A percentile compares a stretch with the other conserved stretches of the same genome.
phyloP scores from a whole-genome alignment of 352 stramenopile genomes.

The Phytopythium ostracodes region DNA sequence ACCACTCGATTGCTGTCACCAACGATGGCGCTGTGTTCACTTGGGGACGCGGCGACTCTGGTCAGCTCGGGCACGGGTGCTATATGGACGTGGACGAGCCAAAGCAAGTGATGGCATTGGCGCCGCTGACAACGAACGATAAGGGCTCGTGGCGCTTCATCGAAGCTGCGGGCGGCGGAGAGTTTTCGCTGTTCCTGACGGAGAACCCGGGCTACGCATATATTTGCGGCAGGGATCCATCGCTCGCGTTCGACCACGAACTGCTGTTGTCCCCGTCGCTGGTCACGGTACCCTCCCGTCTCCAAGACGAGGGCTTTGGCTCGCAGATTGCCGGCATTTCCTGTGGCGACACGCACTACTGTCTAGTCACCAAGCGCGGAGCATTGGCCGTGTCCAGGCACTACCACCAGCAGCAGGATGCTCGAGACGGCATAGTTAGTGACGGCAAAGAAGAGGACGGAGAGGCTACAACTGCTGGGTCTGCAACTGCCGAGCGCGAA shows the following conservation, averaged over 20 bases:
- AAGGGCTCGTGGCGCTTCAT: conserved; percentile 14
- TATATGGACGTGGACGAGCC: conserved; percentile 57
- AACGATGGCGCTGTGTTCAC: conserved; percentile 55
- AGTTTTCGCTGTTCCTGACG: conserved; percentile 37
- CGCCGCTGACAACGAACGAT: conserved; percentile 12
- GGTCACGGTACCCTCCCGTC: conserved; percentile 13
- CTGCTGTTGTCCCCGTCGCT: conserved; percentile 24
- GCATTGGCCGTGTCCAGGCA: conserved; percentile 13
- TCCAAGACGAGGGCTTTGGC: conserved; percentile 18
- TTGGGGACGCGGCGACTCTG: conserved; percentile 61
- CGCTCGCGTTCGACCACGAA: conserved; percentile 10
- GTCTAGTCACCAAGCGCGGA: conserved; percentile 23
- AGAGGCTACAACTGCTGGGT: background rate
- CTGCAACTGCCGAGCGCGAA: background rate
- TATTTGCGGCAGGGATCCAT: conserved; percentile 35
- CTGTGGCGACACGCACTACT: conserved; percentile 42
- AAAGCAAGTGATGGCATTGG: conserved; percentile 55
- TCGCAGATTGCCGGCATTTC: conserved; percentile 25
- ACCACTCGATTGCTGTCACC: conserved; percentile 62
- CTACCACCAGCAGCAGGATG: background rate
- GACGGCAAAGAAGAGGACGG: background rate
- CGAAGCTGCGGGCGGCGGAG: conserved; percentile 28
- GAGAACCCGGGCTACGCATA: conserved; percentile 22
- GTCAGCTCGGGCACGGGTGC: conserved; percentile 61
- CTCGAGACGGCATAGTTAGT: background rate